Base-by-base conservation (phyloP, 352 stramenopile genomes). In the Pythium grandisporangium region DNA sequence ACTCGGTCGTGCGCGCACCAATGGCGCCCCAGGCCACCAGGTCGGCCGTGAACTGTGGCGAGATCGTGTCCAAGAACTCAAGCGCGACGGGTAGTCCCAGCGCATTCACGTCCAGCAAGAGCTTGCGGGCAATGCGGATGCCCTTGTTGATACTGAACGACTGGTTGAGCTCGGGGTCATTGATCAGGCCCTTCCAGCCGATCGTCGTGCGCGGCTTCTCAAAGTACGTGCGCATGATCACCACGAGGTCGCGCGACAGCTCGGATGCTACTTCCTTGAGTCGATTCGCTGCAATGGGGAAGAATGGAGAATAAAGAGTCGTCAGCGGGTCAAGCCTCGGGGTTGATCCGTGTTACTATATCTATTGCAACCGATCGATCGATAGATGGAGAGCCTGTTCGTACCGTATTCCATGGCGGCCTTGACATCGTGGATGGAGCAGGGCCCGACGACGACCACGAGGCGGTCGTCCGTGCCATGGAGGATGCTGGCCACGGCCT, bases 71-170 rank as follows among this genome's bases (percentile, higher is more conserved):
- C 20, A 92, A 48, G 44, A 89, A 92, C 56, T 89, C 75, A 43
- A 88, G 63, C 42, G 70, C 66, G 16, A 88, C 75, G 4, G 77
- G 77, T 0, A 93, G 63, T 6, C 80, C 80, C 25, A 91, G 50
- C 5, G 81, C 39, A 48, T 93, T 93, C 3, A 93, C 64, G 41
- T 91, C 77, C 30, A 90, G 66, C 39, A 93, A 51, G 32, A 93
- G 59, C 64, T 93, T 85, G 45, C 80, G 75, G 17, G 77, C 77
- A 22, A 90, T 63, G 42, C 78, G 70, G 37, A 93, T 74, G 33
- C 80, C 80, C 61, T 93, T 91, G 63, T 93, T 93, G 53, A 93
- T 93, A 39, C 90, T 86, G 53, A 85, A 93, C 13, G 71, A 84
- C 42, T 83, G 71, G 52, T 87, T 50, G 7, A 92, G 65, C 38